Evolutionary conservation across 257 asterid species (phyloP).

Genomic region (Mitragyna speciosa): DNA sequence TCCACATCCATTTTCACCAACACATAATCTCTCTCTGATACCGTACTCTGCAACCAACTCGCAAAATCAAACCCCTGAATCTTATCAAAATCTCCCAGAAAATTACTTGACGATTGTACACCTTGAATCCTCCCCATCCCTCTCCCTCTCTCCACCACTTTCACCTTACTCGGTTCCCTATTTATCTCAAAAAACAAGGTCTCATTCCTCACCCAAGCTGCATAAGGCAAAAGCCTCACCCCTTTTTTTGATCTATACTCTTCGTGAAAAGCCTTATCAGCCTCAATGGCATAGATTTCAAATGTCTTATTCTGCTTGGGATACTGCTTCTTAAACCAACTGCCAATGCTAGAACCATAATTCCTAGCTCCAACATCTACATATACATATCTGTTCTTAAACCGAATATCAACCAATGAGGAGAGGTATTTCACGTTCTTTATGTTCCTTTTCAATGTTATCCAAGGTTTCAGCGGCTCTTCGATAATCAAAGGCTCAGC

Average conservation of each 20-base stretch:
- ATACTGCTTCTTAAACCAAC: conserved; percentile 60
- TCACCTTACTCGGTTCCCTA: conserved; percentile 39
- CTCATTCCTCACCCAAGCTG: conserved; percentile 68
- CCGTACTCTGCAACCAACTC: conserved; percentile 48
- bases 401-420: conserved; percentile 55
- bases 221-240: conserved; percentile 48
- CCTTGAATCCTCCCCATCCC: conserved; percentile 59
- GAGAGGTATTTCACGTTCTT: conserved; percentile 50
- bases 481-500: conserved; percentile 39
- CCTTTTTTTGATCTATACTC: conserved; percentile 47
- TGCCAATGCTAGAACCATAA: conserved; percentile 59
- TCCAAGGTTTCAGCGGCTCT: conserved; percentile 52
- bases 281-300: conserved; percentile 58
- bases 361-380: conserved; percentile 64
- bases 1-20: conserved; percentile 74
- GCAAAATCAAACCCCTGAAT: conserved; percentile 65
- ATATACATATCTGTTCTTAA: conserved; percentile 49
- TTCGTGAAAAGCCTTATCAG: conserved; percentile 41
- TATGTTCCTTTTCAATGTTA: conserved; percentile 40
- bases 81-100: conserved; percentile 29
- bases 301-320: conserved; percentile 64
- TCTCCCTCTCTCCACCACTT: conserved; percentile 38
- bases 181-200: conserved; percentile 53
- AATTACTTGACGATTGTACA: conserved; percentile 46
- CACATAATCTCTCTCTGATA: conserved; percentile 49